Base-by-base conservation (phyloP, 1,284 basidiomycete genomes). In the Sporisorium reilianum region DNA sequence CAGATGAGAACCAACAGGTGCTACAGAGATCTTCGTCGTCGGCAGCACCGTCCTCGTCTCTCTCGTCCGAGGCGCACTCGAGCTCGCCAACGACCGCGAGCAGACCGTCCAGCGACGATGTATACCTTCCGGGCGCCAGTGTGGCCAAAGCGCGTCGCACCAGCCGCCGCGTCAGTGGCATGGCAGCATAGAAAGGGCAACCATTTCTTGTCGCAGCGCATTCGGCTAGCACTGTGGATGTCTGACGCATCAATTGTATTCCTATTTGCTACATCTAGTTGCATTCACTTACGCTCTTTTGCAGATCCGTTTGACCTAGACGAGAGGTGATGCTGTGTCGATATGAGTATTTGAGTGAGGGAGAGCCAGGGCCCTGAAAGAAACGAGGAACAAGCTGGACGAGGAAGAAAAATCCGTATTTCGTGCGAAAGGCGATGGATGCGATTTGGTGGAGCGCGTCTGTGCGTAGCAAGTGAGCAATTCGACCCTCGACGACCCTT, bases 131-230 rank as follows among this genome's bases (percentile, higher is more conserved):
- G 1, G 40, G 38, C 5, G 46, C 46, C 2, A 55, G 26, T n/a
- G 0, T 42, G 9, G 61, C 60, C 3, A 69, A 64, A 42, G 23
- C 61, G n/a, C 51, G 66, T 26, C 40, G 66, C 34, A 44, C 52
- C 4, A 69, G 66, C 34, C 66, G 66, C 16, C 66, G 66, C 2
- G 40, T 69, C 42, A 69, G 66, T 45, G 60, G 66, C 42, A 30
- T 64, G 61, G 49, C 66, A 14, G 57, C 61, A 5, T 69, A 54
- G 44, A 48, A 3, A 16, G 34, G 25, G 9, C 14, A 12, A n/a
- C n/a, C 40, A 38, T n/a, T n/a, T n/a, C n/a, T n/a, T n/a, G n/a
- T n/a, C n/a, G n/a, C n/a, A n/a, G n/a, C n/a, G n/a, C n/a, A n/a
- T 46, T n/a, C 20, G 4, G 10, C 12, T 34, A 26, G 22, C 30